Evolutionary conservation across 257 asterid genomes (phyloP).

Genomic region (Linderniella brevidens): DNA sequence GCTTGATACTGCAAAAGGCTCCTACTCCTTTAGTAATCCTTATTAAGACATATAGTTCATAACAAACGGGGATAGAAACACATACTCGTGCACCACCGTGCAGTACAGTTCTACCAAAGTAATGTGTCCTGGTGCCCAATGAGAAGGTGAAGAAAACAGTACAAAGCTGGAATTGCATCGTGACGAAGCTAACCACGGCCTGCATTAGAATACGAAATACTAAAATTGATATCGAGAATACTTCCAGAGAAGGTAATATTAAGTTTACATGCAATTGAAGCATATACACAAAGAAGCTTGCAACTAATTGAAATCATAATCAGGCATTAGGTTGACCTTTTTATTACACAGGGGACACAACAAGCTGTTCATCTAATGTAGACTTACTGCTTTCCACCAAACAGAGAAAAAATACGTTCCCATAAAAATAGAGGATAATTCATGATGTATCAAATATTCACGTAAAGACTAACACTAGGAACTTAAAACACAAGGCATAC

Average conservation of each 20-base stretch:
- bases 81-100: constrained; percentile 97
- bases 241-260: background rate
- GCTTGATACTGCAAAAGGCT: constrained; percentile 74
- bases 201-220: constrained; percentile 14
- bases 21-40: constrained; percentile 8
- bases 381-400: too few species aligned
- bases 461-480: background rate
- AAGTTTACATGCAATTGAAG: background rate
- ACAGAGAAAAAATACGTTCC: too few species aligned
- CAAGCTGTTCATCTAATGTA: too few species aligned
- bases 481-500: constrained; percentile 42
- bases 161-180: constrained; percentile 97
- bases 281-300: too few species aligned
- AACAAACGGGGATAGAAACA: constrained; percentile 12
- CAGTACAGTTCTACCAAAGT: constrained; percentile 95
- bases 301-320: too few species aligned
- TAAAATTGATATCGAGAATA: background rate
- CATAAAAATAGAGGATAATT: too few species aligned
- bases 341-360: too few species aligned
- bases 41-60: constrained; percentile 3
- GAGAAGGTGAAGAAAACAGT: constrained; percentile 91
- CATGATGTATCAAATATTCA: too few species aligned
- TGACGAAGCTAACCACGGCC: constrained; percentile 90
- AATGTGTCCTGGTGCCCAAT: constrained; percentile 87
- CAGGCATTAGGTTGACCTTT: too few species aligned